These are phyloP conservation scores for Diplodia scrobiculata DNA, from an alignment of 2,329 filamentous ascomycete genomes.

Conservation along the genomic window DNA sequence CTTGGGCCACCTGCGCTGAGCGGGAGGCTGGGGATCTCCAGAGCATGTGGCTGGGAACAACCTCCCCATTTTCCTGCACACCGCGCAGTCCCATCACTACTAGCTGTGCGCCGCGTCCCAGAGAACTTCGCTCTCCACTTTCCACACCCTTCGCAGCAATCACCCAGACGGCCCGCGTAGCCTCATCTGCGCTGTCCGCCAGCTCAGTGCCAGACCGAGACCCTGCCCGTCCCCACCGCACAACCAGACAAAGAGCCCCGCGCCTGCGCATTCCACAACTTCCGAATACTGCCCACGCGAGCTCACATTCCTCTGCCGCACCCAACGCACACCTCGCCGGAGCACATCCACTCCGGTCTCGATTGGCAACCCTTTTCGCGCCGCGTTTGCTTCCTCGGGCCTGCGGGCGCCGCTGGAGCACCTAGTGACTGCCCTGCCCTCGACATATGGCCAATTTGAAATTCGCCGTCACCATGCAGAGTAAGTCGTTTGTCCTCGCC, in stretches of 20 bases:
- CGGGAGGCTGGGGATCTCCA: slow-evolving; percentile 18
- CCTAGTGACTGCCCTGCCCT: slow-evolving; percentile 33
- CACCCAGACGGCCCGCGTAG: slow-evolving; percentile 5
- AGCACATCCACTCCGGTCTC: neutral
- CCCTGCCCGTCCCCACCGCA: neutral
- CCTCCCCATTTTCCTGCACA: slow-evolving; percentile 26
- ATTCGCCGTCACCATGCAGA: slow-evolving; percentile 56
- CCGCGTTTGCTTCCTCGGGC: slow-evolving; percentile 40
- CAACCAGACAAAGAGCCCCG: neutral
- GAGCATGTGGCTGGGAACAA: slow-evolving; percentile 21
- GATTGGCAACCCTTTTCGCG: neutral
- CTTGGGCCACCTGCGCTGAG: neutral
- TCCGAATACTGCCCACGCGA: neutral
- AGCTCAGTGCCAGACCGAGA: neutral
- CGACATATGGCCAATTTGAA: slow-evolving; percentile 52
- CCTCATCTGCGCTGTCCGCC: neutral
- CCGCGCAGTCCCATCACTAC: slow-evolving; percentile 24
- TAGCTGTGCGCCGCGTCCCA: slow-evolving; percentile 10
- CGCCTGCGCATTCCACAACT: neutral
- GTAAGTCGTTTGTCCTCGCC: slow-evolving; percentile 37
- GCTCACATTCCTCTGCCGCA: neutral
- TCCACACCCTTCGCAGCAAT: slow-evolving; percentile 9
- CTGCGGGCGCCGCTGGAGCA: slow-evolving; percentile 47
- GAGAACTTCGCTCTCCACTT: slow-evolving; percentile 26
- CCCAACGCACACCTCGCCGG: neutral